Evolutionary conservation across 805 yeast species (phyloP).

Genomic region (Monosporozyma servazzii): DNA sequence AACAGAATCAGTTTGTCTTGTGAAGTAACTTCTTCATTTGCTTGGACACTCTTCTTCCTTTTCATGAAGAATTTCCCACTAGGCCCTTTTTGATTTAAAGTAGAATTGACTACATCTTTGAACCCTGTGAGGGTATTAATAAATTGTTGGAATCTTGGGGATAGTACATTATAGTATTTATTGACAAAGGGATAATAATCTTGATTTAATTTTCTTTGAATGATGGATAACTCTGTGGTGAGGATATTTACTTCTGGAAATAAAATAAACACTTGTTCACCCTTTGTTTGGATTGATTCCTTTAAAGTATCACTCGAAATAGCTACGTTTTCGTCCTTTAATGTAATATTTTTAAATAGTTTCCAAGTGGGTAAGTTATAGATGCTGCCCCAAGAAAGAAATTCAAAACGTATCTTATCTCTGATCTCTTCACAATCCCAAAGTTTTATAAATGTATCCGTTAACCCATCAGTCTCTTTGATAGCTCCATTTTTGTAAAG

Average conservation of each 20-base stretch:
- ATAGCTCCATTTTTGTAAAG: conserved; percentile 10
- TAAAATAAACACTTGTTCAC: conserved; percentile 50
- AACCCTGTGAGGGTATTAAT: conserved; percentile 38
- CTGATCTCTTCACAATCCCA: conserved; percentile 1
- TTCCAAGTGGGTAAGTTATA: conserved; percentile 52
- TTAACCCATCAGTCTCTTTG: conserved; percentile 4
- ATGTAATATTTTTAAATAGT: conserved; percentile 38
- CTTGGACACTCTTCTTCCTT: conserved; percentile 14
- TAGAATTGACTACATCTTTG: conserved; percentile 10
- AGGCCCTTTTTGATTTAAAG: background rate
- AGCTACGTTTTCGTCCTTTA: conserved; percentile 64
- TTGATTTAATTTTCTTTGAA: conserved; percentile 47
- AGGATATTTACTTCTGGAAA: conserved; percentile 83
- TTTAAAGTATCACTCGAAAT: conserved; percentile 25
- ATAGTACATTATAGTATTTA: conserved; percentile 48
- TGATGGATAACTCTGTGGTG: conserved; percentile 37
- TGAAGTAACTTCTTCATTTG: background rate
- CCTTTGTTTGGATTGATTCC: conserved; percentile 15
- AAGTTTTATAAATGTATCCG: conserved; percentile 8
- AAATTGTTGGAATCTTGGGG: conserved; percentile 66
- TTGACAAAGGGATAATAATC: conserved; percentile 48
- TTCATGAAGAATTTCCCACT: conserved; percentile 9
- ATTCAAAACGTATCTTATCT: conserved; percentile 32
- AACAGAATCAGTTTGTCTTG: background rate
- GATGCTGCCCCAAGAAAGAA: conserved; percentile 61